These are phyloP conservation scores for Boletales sp. DNA, from an alignment of 768 basidiomycete genomes.

Conservation along the genomic window DNA sequence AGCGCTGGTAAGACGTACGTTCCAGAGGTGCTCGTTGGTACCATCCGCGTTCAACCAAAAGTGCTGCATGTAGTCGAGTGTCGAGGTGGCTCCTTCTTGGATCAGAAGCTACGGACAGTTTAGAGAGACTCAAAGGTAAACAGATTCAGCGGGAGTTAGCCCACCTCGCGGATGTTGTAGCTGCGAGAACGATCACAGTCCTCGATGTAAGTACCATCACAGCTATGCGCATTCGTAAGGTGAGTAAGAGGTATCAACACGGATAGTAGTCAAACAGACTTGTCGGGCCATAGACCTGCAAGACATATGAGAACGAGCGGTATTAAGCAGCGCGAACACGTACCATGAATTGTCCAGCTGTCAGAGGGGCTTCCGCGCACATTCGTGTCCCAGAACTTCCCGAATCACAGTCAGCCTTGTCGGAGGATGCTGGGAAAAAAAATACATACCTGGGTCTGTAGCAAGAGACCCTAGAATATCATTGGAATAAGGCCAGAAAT, in stretches of 20 bases:
- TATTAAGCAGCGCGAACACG: constrained; percentile 11
- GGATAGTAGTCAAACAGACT: constrained; percentile 34
- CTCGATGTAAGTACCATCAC: constrained; percentile 42
- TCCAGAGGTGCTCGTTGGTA: constrained; percentile 63
- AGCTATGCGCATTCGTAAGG: constrained; percentile 34
- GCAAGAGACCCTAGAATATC: constrained; percentile 47
- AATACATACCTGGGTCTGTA: constrained; percentile 49
- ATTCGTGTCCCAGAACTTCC: constrained; percentile 77
- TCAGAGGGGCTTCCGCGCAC: constrained; percentile 58
- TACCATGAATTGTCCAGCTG: constrained; percentile 76
- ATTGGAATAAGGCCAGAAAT: neutral
- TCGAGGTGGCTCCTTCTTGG: constrained; percentile 52
- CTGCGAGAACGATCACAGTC: constrained; percentile 40
- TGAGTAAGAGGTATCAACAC: neutral
- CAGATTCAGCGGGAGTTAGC: constrained; percentile 1
- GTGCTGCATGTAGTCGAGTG: constrained; percentile 56
- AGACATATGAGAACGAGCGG: constrained; percentile 3
- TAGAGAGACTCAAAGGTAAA: neutral
- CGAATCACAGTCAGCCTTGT: constrained; percentile 2
- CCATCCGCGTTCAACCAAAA: constrained; percentile 64
- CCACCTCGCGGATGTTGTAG: constrained; percentile 43
- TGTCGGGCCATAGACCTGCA: constrained; percentile 65
- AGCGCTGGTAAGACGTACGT: constrained; percentile 37
- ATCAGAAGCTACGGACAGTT: constrained; percentile 44
- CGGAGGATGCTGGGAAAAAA: neutral